phyloP scores from a whole-genome alignment of 2,329 filamentous ascomycete species.

The Thyridium curvatum region DNA sequence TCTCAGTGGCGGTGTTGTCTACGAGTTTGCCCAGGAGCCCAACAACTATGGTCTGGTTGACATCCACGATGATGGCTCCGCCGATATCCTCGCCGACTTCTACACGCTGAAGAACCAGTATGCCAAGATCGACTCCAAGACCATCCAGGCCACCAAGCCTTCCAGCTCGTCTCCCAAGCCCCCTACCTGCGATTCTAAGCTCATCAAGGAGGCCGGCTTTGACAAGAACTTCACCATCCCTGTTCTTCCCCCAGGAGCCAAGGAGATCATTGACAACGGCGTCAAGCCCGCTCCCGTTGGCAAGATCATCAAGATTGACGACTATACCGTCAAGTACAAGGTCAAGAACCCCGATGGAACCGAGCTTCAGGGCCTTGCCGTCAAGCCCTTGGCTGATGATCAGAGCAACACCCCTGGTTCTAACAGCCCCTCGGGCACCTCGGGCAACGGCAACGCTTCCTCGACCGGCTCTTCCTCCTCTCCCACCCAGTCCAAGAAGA shows the following conservation, averaged over 20 bases:
- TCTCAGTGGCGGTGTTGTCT: conserved; percentile 73
- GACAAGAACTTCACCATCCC: conserved; percentile 75
- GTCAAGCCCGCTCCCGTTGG: conserved; percentile 58
- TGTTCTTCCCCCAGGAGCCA: conserved; percentile 57
- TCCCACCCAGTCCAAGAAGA: conserved; percentile 11
- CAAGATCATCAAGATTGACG: conserved; percentile 55
- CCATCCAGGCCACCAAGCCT: conserved; percentile 58
- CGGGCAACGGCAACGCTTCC: conserved; percentile 4
- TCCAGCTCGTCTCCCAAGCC: conserved; percentile 42
- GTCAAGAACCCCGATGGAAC: conserved; percentile 60
- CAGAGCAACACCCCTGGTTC: conserved; percentile 38
- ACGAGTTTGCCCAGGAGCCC: conserved; percentile 70
- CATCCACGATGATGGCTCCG: conserved; percentile 50
- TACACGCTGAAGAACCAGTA: conserved; percentile 72
- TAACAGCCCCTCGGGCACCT: conserved; percentile 19
- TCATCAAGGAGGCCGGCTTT: conserved; percentile 67
- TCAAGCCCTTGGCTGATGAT: conserved; percentile 37
- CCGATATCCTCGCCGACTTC: conserved; percentile 58
- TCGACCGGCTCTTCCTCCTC: conserved; percentile 9
- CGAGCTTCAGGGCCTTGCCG: conserved; percentile 45
- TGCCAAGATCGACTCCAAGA: conserved; percentile 63
- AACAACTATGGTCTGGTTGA: conserved; percentile 61
- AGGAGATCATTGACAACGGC: conserved; percentile 70
- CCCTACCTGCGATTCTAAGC: conserved; percentile 56
- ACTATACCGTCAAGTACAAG: conserved; percentile 47